These are phyloP conservation scores for Eutrema japonicum DNA, from an alignment of 345 rosid species.

Conservation along the genomic window DNA sequence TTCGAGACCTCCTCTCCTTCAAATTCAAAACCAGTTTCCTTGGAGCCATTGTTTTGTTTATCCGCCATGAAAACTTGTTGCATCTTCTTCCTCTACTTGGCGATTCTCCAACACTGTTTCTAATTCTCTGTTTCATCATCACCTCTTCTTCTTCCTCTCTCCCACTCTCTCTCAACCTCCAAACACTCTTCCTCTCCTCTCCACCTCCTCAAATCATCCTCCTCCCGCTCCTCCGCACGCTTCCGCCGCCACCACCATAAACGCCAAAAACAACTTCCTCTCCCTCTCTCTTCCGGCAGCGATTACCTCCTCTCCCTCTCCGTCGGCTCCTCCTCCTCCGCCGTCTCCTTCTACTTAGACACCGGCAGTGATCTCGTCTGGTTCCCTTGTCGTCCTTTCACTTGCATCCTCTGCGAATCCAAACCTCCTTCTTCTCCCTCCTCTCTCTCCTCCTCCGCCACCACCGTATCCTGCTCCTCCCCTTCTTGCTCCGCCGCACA, in stretches of 20 bases:
- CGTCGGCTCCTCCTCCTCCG: constrained; percentile 56
- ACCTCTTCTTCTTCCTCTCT: constrained; percentile 56
- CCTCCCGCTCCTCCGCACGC: constrained; percentile 75
- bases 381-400: constrained; percentile 91
- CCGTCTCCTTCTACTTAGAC: constrained; percentile 82
- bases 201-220: constrained; percentile 78
- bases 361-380: constrained; percentile 98
- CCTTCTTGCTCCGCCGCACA: constrained; percentile 85
- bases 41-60: constrained; percentile 3
- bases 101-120: constrained; percentile 26
- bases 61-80: constrained; percentile 34
- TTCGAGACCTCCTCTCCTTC: constrained; percentile 18
- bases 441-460: constrained; percentile 56
- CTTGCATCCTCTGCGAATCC: constrained; percentile 88
- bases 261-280: constrained; percentile 58
- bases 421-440: constrained; percentile 49
- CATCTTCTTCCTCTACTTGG: constrained; percentile 39
- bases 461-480: constrained; percentile 62
- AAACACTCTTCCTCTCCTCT: constrained; percentile 59
- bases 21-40: constrained; percentile 32
- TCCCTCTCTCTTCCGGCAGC: constrained; percentile 90
- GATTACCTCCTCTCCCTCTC: constrained; percentile 85
- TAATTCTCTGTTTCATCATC: constrained; percentile 38
- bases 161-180: constrained; percentile 69
- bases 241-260: constrained; percentile 56